phyloP scores from a whole-genome alignment of 768 basidiomycete genomes.

The Xerocomus spinulosus region DNA sequence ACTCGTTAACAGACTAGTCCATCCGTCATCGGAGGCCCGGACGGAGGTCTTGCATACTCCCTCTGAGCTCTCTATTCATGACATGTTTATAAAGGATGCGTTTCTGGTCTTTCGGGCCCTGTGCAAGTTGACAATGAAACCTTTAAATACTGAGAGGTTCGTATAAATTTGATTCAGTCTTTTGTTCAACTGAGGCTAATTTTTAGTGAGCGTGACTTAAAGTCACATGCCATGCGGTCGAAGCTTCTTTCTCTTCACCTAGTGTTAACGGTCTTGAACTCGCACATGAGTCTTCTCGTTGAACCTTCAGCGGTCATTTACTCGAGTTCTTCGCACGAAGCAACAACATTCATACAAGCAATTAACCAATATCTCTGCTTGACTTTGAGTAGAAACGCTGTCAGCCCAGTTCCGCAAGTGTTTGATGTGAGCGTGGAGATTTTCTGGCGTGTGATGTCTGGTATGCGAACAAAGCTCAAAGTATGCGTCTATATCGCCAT shows the following conservation, averaged over 20 bases:
- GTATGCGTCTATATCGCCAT: slow-evolving; percentile 34
- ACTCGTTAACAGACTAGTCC: slow-evolving; percentile 26
- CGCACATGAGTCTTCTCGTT: slow-evolving; percentile 86
- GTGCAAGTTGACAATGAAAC: slow-evolving; percentile 98
- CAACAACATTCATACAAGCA: slow-evolving; percentile 86
- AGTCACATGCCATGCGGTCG: slow-evolving; percentile 95
- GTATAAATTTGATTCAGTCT: slow-evolving; percentile 14
- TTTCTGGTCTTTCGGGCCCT: slow-evolving; percentile 96
- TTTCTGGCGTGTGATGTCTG: slow-evolving; percentile 93
- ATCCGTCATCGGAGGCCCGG: slow-evolving; percentile 13
- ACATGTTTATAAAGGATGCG: slow-evolving; percentile 94
- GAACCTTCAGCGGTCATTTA: slow-evolving; percentile 88
- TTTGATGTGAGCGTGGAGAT: slow-evolving; percentile 98
- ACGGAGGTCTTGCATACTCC: slow-evolving; percentile 18
- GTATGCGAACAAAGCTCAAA: slow-evolving; percentile 95
- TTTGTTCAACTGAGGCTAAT: slow-evolving; percentile 11
- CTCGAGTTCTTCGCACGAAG: slow-evolving; percentile 83
- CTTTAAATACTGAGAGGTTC: slow-evolving; percentile 88
- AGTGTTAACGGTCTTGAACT: slow-evolving; percentile 85
- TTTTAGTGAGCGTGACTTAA: slow-evolving; percentile 85
- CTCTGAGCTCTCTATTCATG: slow-evolving; percentile 64
- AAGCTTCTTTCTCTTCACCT: slow-evolving; percentile 93
- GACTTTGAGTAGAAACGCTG: slow-evolving; percentile 89
- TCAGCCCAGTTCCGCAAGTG: slow-evolving; percentile 92
- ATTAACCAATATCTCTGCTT: slow-evolving; percentile 95